Percentiles rank a stretch among this genome's conserved stretches.
These are phyloP conservation scores for Aschersonia sp. DNA, from an alignment of 2,329 filamentous ascomycete genomes.

Conservation along the genomic window DNA sequence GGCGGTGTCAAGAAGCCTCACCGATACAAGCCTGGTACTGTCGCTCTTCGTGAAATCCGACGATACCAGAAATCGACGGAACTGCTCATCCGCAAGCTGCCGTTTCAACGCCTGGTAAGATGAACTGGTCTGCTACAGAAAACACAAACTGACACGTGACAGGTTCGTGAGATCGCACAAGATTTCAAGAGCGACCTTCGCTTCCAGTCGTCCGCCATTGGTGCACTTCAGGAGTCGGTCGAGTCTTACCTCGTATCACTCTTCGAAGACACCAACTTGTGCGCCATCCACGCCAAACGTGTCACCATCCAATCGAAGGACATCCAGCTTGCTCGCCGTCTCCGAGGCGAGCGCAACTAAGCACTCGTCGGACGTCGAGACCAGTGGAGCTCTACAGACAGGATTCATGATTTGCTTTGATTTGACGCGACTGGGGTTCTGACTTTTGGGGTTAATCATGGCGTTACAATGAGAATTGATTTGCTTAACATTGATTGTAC, in stretches of 20 bases:
- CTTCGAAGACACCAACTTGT: conserved; percentile 97
- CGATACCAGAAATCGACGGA: conserved; percentile 97
- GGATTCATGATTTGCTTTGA: conserved; percentile 24
- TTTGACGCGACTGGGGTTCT: conserved; percentile 22
- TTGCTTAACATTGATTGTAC: conserved; percentile 27
- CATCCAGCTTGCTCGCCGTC: conserved; percentile 88
- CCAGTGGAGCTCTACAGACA: conserved; percentile 4
- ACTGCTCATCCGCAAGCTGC: conserved; percentile 90
- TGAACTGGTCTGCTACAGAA: neutral
- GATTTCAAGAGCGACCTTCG: conserved; percentile 91
- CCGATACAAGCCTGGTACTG: conserved; percentile 80
- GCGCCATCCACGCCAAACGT: conserved; percentile 98
- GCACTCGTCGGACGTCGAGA: conserved; percentile 5
- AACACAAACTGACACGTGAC: conserved; percentile 5
- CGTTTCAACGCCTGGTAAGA: conserved; percentile 82
- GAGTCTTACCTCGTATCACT: conserved; percentile 98
- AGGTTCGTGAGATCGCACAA: conserved; percentile 86
- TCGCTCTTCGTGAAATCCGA: conserved; percentile 96
- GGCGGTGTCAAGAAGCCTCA: conserved; percentile 96
- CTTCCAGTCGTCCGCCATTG: conserved; percentile 97
- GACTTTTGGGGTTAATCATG: conserved; percentile 27
- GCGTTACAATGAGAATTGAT: conserved; percentile 28
- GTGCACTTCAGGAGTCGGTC: conserved; percentile 93
- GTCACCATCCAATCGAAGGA: conserved; percentile 97
- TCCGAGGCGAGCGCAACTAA: conserved; percentile 88